phyloP scores from a whole-genome alignment of 2,329 filamentous ascomycete species.

The Hymenotorrendiella dingleyae region DNA sequence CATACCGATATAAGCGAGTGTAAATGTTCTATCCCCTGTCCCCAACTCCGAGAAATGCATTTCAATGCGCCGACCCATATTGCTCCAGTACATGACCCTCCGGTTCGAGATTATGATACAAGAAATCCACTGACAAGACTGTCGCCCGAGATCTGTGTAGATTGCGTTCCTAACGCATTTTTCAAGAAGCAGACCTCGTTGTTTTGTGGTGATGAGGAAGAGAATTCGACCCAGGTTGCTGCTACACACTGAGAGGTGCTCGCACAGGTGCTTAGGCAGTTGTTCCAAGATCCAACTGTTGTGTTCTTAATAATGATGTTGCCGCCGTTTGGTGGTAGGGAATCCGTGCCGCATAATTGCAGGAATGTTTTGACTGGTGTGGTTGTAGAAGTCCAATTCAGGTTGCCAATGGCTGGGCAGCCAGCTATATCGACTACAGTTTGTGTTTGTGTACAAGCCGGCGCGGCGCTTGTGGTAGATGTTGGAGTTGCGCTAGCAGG shows the following conservation, averaged over 20 bases:
- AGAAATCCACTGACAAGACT: slow-evolving; percentile 2
- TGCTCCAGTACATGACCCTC: not conserved
- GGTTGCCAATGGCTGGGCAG: slow-evolving; percentile 16
- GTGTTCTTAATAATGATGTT: slow-evolving; percentile 17
- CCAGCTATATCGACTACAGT: slow-evolving; percentile 15
- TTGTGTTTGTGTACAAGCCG: slow-evolving; percentile 10
- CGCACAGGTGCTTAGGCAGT: slow-evolving; percentile 17
- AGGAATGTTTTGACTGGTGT: slow-evolving; percentile 11
- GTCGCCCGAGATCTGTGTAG: not conserved
- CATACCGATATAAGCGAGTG: not conserved
- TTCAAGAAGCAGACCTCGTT: slow-evolving; percentile 22
- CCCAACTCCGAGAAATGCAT: not conserved
- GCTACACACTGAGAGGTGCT: slow-evolving; percentile 13
- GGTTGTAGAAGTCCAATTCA: slow-evolving; percentile 12
- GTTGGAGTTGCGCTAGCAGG: slow-evolving; percentile 1
- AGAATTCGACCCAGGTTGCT: slow-evolving; percentile 22
- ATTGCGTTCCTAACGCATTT: slow-evolving; percentile 2
- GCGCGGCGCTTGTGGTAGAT: slow-evolving; percentile 4
- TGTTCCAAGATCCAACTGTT: slow-evolving; percentile 7
- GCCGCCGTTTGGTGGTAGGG: slow-evolving; percentile 6
- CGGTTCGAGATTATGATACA: not conserved
- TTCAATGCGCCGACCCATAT: not conserved
- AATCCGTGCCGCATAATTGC: slow-evolving; percentile 13
- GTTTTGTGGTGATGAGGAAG: slow-evolving; percentile 7
- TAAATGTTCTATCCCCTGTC: not conserved